A percentile compares a stretch with the other conserved stretches of the same genome.
Conservation (phyloP, 192 early-diverging fungal species). For the Gamsiella multidivaricata region DNA sequence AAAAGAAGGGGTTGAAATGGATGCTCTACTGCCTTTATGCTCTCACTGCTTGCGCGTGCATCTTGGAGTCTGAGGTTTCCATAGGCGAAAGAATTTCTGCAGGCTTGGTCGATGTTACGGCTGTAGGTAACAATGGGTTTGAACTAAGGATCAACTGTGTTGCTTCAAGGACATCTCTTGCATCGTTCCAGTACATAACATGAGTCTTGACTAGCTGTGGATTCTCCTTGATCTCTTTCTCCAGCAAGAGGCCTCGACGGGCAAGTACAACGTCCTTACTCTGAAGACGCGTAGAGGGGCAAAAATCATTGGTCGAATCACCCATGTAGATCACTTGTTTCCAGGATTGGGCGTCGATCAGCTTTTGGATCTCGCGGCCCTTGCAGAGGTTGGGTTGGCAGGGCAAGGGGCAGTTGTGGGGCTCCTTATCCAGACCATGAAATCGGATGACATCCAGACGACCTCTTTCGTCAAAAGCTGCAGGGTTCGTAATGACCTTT, state of each 20-base stretch:
- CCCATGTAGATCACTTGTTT: slow-evolving; percentile 63
- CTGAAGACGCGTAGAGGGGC: slow-evolving; percentile 56
- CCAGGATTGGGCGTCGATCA: slow-evolving; percentile 31
- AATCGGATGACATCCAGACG: slow-evolving; percentile 58
- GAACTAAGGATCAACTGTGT: background rate
- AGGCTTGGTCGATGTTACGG: background rate
- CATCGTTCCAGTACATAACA: slow-evolving; percentile 33
- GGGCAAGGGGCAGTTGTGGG: slow-evolving; percentile 61
- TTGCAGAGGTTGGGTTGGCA: slow-evolving; percentile 75
- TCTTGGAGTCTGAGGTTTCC: slow-evolving; percentile 20
- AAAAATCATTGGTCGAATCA: slow-evolving; percentile 66
- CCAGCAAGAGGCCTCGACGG: slow-evolving; percentile 13
- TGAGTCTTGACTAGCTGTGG: slow-evolving; percentile 32
- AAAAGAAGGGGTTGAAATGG: too few relatives aligned
- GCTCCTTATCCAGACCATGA: slow-evolving; percentile 35
- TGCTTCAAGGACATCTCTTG: slow-evolving; percentile 8
- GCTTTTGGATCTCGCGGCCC: slow-evolving; percentile 53
- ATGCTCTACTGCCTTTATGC: slow-evolving; percentile 3
- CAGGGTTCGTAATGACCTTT: slow-evolving; percentile 70
- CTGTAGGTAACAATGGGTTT: background rate
- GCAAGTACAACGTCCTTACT: slow-evolving; percentile 32
- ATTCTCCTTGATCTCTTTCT: slow-evolving; percentile 24
- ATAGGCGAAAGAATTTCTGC: slow-evolving; percentile 6
- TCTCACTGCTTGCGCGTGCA: slow-evolving; percentile 21
- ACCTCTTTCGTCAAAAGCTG: slow-evolving; percentile 52